Evolutionary conservation across 2,329 filamentous ascomycete genomes (phyloP).

Genomic region (Rhynchosporium secalis): DNA sequence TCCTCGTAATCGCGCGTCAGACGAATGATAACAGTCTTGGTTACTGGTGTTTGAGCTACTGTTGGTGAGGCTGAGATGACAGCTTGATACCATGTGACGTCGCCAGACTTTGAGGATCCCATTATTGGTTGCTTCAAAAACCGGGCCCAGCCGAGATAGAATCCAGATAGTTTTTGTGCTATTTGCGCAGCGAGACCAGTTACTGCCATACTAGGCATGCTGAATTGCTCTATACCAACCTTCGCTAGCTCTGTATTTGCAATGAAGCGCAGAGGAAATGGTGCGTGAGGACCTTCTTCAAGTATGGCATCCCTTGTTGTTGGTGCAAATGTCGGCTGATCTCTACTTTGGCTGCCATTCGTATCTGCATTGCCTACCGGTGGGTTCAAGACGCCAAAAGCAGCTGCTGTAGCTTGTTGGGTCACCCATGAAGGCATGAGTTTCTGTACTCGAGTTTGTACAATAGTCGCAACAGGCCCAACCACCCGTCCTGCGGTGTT

Average conservation of each 20-base stretch:
- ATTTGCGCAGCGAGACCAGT: slow-evolving; percentile 53
- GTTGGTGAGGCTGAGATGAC: slow-evolving; percentile 58
- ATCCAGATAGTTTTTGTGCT: slow-evolving; percentile 55
- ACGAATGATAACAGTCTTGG: slow-evolving; percentile 52
- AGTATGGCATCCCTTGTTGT: slow-evolving; percentile 34
- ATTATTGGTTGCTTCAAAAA: slow-evolving; percentile 42
- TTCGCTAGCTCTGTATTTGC: slow-evolving; percentile 49
- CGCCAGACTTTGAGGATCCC: slow-evolving; percentile 30
- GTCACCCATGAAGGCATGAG: slow-evolving; percentile 37
- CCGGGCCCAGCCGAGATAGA: slow-evolving; percentile 66
- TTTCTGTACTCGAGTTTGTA: slow-evolving; percentile 44
- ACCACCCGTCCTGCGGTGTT: slow-evolving; percentile 48
- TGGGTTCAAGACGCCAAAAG: slow-evolving; percentile 39
- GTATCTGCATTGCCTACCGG: slow-evolving; percentile 39
- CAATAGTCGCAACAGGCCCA: slow-evolving; percentile 45
- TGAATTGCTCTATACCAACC: slow-evolving; percentile 40
- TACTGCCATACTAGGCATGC: slow-evolving; percentile 57
- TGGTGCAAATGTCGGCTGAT: slow-evolving; percentile 43
- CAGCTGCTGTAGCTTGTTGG: slow-evolving; percentile 39
- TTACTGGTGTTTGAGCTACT: slow-evolving; percentile 44
- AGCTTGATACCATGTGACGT: slow-evolving; percentile 56
- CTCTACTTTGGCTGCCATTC: slow-evolving; percentile 41
- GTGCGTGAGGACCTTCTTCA: slow-evolving; percentile 52
- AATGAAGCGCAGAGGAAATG: slow-evolving; percentile 54
- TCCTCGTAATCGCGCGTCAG: slow-evolving; percentile 53